A percentile compares a stretch with the other conserved stretches of the same genome.
Evolutionary conservation across 805 yeast genomes (phyloP).

Genomic region (Monosporozyma siamensis): DNA sequence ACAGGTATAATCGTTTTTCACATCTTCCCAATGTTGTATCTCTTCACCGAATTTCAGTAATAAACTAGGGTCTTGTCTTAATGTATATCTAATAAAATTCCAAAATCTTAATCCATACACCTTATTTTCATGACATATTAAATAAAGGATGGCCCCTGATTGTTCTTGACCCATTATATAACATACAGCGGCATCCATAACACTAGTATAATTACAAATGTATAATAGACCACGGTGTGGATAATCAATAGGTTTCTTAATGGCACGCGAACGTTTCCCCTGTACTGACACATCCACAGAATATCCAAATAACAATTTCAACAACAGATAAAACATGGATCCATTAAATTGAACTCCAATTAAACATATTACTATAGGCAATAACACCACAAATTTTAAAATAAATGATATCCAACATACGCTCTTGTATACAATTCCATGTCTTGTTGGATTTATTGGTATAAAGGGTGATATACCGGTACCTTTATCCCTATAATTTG

Average conservation of each 20-base stretch:
- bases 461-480: slow-evolving; percentile 90
- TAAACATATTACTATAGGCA: slow-evolving; percentile 14
- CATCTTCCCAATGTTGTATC: slow-evolving; percentile 6
- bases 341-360: slow-evolving; percentile 6
- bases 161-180: slow-evolving; percentile 21
- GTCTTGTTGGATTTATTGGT: slow-evolving; percentile 33
- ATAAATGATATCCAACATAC: not conserved
- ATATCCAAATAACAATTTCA: slow-evolving; percentile 31
- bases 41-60: slow-evolving; percentile 8
- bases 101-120: slow-evolving; percentile 11
- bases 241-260: slow-evolving; percentile 1
- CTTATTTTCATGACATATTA: slow-evolving; percentile 9
- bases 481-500: slow-evolving; percentile 79
- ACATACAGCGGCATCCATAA: slow-evolving; percentile 38
- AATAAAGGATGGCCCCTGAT: too few species aligned
- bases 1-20: slow-evolving; percentile 33
- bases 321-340: slow-evolving; percentile 13
- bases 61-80: slow-evolving; percentile 20
- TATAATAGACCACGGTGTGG: slow-evolving; percentile 22
- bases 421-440: not conserved
- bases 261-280: slow-evolving; percentile 35
- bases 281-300: slow-evolving; percentile 33
- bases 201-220: slow-evolving; percentile 40
- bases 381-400: slow-evolving; percentile 11
- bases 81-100: slow-evolving; percentile 16